phyloP scores from a whole-genome alignment of 257 asterid genomes.

The Voacanga thouarsii region DNA sequence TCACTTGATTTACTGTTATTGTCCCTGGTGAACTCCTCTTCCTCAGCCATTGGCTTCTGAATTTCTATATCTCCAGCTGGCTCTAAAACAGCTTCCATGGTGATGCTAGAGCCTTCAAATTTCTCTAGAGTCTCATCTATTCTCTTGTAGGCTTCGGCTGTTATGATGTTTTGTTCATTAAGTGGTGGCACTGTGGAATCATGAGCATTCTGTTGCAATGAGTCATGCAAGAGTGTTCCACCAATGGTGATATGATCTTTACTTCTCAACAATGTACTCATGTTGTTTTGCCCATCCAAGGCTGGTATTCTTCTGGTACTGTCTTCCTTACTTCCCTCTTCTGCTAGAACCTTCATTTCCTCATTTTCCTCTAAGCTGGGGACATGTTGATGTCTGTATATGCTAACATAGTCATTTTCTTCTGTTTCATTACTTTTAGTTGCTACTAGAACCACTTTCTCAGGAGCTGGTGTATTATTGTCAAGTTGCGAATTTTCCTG shows the following conservation, averaged over 20 bases:
- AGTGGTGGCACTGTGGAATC: background rate
- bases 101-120: background rate
- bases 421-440: too few relatives aligned
- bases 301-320: background rate
- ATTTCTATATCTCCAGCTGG: background rate
- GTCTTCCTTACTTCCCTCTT: background rate
- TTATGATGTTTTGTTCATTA: background rate
- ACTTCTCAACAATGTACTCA: background rate
- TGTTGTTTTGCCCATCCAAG: background rate
- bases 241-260: background rate
- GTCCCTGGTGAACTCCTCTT: background rate
- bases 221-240: background rate
- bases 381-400: background rate
- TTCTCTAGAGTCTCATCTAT: background rate
- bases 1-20: background rate
- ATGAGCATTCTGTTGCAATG: background rate
- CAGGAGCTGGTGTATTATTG: background rate
- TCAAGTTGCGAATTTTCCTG: background rate
- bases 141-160: background rate
- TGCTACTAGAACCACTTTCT: background rate
- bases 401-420: too few relatives aligned
- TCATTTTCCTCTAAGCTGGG: background rate
- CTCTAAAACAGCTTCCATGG: background rate
- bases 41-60: background rate
- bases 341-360: background rate